These are phyloP conservation scores for Elaeis guineensis DNA, from an alignment of 176 grass and related monocot species.

Conservation along the genomic window DNA sequence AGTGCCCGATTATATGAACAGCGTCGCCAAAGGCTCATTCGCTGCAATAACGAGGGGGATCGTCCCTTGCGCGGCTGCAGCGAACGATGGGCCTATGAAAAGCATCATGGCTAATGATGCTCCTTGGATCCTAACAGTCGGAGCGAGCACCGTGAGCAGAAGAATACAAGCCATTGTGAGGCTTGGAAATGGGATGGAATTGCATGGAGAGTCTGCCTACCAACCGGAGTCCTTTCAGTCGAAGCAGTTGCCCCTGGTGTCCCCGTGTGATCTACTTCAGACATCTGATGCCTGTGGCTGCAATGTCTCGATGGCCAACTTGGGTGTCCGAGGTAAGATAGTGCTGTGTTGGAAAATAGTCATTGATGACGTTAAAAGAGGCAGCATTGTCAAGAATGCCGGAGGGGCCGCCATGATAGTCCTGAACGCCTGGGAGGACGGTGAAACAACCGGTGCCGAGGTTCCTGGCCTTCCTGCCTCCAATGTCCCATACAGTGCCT, in stretches of 20 bases:
- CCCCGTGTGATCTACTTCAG: neutral
- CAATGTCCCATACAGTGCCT: no score
- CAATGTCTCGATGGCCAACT: neutral
- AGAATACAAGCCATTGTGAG: neutral
- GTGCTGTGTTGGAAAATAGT: slow-evolving; percentile 1
- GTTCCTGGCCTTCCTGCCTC: no score
- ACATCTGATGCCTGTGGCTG: neutral
- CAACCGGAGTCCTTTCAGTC: neutral
- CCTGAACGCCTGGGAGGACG: neutral
- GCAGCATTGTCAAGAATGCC: neutral
- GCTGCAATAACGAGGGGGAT: neutral
- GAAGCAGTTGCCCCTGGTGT: neutral
- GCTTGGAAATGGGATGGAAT: neutral
- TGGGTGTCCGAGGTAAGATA: neutral
- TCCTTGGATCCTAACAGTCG: neutral
- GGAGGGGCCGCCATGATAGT: slow-evolving; percentile 12
- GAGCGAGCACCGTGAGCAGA: neutral
- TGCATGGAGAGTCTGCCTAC: neutral
- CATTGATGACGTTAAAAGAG: neutral
- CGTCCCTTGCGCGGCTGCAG: neutral
- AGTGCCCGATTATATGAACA: no score
- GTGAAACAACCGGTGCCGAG: no score
- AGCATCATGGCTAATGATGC: neutral
- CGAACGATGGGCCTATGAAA: neutral
- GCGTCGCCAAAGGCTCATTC: no score